Percentiles rank a stretch among this genome's conserved stretches.
Evolutionary conservation across 352 stramenopile species (phyloP).

Genomic region (Saprolegnia diclina): DNA sequence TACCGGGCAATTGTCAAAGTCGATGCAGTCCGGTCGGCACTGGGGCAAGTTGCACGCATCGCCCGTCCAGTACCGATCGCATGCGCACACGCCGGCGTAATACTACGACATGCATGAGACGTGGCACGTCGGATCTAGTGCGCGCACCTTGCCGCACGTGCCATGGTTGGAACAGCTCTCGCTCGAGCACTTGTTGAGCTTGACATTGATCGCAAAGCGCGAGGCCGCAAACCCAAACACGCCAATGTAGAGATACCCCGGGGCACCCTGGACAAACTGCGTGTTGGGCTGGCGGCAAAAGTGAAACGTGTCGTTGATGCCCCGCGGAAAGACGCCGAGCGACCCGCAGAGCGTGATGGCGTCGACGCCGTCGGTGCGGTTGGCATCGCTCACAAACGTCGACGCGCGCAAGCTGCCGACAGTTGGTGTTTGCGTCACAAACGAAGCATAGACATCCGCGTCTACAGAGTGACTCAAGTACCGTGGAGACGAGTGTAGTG

Average conservation of each 20-base stretch:
- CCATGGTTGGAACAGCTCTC: slow-evolving; percentile 57
- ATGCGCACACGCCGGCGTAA: slow-evolving; percentile 59
- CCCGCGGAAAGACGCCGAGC: slow-evolving; percentile 54
- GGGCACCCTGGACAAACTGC: slow-evolving; percentile 42
- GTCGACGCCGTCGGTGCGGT: slow-evolving; percentile 38
- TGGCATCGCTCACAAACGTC: slow-evolving; percentile 47
- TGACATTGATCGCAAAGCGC: slow-evolving; percentile 38
- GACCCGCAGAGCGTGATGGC: slow-evolving; percentile 65
- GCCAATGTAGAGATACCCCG: slow-evolving; percentile 63
- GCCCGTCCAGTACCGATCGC: slow-evolving; percentile 67
- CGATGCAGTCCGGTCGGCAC: slow-evolving; percentile 64
- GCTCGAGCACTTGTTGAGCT: slow-evolving; percentile 61
- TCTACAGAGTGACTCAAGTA: slow-evolving; percentile 28
- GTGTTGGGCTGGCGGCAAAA: slow-evolving; percentile 48
- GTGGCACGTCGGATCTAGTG: background rate
- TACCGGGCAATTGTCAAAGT: slow-evolving; percentile 44
- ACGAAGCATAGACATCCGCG: slow-evolving; percentile 68
- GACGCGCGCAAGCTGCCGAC: slow-evolving; percentile 39
- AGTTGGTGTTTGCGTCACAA: slow-evolving; percentile 53
- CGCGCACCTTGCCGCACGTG: slow-evolving; percentile 40
- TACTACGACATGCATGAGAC: slow-evolving; percentile 30
- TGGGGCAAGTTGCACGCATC: slow-evolving; percentile 66
- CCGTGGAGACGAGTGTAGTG: background rate
- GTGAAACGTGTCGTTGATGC: slow-evolving; percentile 49
- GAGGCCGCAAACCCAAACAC: slow-evolving; percentile 50